Percentiles rank a stretch among this genome's conserved stretches.
Evolutionary conservation across 75 land plant species (phyloP).

Genomic region (Picea glauca): DNA sequence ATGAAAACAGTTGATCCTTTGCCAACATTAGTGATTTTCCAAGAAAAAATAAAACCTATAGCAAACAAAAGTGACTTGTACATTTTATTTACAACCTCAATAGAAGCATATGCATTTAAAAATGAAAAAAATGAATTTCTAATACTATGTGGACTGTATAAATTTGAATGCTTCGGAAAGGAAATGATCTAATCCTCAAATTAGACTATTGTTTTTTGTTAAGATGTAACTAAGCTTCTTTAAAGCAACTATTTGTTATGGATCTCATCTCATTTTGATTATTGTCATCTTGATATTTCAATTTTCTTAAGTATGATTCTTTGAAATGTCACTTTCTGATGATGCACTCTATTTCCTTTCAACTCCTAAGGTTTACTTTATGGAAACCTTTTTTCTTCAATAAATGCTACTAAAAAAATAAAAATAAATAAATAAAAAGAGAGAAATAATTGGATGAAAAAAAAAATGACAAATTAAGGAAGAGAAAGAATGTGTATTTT

Average conservation of each 20-base stretch:
- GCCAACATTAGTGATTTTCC: slow-evolving; percentile 86
- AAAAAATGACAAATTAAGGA: not conserved
- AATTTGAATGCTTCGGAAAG: not conserved
- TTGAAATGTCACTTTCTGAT: not conserved
- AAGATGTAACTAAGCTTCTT: not conserved
- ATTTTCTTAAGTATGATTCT: not conserved
- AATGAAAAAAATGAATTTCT: not conserved
- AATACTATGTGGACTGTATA: not conserved
- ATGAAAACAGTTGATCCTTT: slow-evolving; percentile 74
- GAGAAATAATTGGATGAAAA: not conserved
- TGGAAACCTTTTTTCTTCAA: not conserved
- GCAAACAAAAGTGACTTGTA: not conserved
- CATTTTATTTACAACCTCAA: not conserved
- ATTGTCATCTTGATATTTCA: not conserved
- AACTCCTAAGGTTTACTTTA: not conserved
- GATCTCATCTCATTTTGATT: not conserved
- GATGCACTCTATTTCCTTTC: not conserved
- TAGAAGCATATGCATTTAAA: not conserved
- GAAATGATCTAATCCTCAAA: not conserved
- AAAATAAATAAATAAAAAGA: too few relatives aligned
- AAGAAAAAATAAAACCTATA: slow-evolving; percentile 68
- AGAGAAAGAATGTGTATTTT: not conserved
- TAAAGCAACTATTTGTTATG: not conserved
- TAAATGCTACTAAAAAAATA: not conserved
- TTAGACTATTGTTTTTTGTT: not conserved